A percentile compares a stretch with the other conserved stretches of the same genome.
phyloP scores from a whole-genome alignment of 768 basidiomycete species.

The Suillus hirtellus region DNA sequence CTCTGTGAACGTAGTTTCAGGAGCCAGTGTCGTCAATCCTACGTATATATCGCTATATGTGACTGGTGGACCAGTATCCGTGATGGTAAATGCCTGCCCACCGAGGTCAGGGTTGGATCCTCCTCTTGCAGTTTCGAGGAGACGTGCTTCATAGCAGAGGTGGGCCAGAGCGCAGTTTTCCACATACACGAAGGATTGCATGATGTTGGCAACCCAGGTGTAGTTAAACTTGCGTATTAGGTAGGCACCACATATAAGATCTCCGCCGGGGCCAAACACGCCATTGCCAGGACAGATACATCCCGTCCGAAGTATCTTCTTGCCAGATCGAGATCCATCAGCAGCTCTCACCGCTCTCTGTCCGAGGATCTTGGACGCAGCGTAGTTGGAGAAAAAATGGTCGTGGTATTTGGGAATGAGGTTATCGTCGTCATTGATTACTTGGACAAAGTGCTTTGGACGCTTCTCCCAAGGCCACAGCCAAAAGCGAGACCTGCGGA shows the following conservation, averaged over 20 bases:
- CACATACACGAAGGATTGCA: slow-evolving; percentile 71
- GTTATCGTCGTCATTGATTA: slow-evolving; percentile 60
- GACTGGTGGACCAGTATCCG: slow-evolving; percentile 63
- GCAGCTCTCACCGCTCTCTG: slow-evolving; percentile 50
- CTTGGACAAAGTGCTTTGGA: slow-evolving; percentile 60
- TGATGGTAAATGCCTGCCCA: slow-evolving; percentile 66
- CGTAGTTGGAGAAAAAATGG: slow-evolving; percentile 79
- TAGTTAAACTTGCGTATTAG: slow-evolving; percentile 60
- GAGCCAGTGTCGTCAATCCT: slow-evolving; percentile 55
- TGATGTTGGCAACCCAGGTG: slow-evolving; percentile 56
- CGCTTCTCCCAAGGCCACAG: slow-evolving; percentile 76
- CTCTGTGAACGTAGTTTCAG: slow-evolving; percentile 53
- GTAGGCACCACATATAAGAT: slow-evolving; percentile 65
- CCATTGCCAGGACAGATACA: slow-evolving; percentile 80
- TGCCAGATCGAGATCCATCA: slow-evolving; percentile 35
- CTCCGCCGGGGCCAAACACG: slow-evolving; percentile 73
- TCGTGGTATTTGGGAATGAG: slow-evolving; percentile 52
- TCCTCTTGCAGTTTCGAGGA: slow-evolving; percentile 52
- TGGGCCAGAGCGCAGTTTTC: slow-evolving; percentile 77
- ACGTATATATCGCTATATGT: slow-evolving; percentile 66
- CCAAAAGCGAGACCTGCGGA: slow-evolving; percentile 60
- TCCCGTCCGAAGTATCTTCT: slow-evolving; percentile 58
- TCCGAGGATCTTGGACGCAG: slow-evolving; percentile 60
- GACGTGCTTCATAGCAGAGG: slow-evolving; percentile 69
- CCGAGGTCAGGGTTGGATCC: slow-evolving; percentile 61